These are phyloP conservation scores for Botrytis byssoidea DNA, from an alignment of 2,329 filamentous ascomycete genomes.

Conservation along the genomic window DNA sequence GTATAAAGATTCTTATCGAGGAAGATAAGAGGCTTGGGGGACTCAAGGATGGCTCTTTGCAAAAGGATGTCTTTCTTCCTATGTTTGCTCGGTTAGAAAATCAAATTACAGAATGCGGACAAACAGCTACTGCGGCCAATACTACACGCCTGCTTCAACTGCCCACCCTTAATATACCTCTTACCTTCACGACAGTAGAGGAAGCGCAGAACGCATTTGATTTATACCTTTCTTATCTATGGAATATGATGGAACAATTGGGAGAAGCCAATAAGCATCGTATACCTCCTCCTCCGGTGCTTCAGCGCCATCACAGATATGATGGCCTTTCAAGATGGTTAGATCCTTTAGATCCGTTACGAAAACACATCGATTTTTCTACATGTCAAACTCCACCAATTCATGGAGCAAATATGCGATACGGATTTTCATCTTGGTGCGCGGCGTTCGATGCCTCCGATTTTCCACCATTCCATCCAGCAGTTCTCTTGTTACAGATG, in stretches of 20 bases:
- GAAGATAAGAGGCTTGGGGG: background rate
- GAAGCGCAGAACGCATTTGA: slow-evolving; percentile 5
- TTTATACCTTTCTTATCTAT: background rate
- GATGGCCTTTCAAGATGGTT: background rate
- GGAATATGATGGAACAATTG: background rate
- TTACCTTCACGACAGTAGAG: slow-evolving; percentile 1
- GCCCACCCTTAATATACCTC: background rate
- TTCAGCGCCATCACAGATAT: background rate
- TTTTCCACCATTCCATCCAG: slow-evolving; percentile 7
- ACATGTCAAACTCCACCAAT: background rate
- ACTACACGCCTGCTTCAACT: background rate
- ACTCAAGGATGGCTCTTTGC: background rate
- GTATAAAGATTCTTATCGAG: slow-evolving; percentile 13
- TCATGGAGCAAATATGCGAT: background rate
- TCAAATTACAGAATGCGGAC: slow-evolving; percentile 8
- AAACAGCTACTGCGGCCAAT: background rate
- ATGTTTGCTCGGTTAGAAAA: slow-evolving; percentile 15
- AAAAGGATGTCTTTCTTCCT: slow-evolving; percentile 9
- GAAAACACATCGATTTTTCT: background rate
- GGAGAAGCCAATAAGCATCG: background rate
- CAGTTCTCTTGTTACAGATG: background rate
- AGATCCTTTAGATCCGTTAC: background rate
- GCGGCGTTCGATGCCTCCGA: background rate
- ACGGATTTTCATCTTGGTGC: background rate
- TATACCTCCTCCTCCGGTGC: background rate